Conservation (phyloP, 352 stramenopile genomes). For the Pythium phragmiticola region DNA sequence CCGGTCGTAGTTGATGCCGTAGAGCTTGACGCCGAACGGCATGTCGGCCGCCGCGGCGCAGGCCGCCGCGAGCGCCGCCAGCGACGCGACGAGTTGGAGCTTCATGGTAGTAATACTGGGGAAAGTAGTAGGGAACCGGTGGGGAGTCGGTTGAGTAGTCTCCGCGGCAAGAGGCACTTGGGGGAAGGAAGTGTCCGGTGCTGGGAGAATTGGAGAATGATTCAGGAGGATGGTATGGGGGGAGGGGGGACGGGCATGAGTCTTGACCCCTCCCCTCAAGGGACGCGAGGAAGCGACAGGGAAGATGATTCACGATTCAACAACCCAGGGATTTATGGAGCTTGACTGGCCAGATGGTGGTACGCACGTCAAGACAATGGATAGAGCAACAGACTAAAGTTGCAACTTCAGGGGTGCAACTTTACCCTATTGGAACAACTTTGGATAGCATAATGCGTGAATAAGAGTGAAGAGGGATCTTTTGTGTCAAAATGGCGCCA, state of each 20-base stretch:
- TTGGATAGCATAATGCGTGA: too few relatives aligned
- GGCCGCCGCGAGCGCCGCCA: constrained; percentile 11
- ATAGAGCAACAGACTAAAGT: too few relatives aligned
- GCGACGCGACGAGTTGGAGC: constrained; percentile 7
- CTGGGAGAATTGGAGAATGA: constrained; percentile 22
- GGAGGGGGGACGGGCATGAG: too few relatives aligned
- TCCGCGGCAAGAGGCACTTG: too few relatives aligned
- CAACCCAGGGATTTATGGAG: not conserved
- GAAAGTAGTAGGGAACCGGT: not conserved
- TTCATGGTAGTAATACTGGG: constrained; percentile 18
- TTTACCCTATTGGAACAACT: too few relatives aligned
- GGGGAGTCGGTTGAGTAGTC: too few relatives aligned
- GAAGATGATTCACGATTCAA: not conserved
- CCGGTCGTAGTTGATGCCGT: constrained; percentile 79
- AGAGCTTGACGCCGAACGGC: constrained; percentile 45
- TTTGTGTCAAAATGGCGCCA: too few relatives aligned
- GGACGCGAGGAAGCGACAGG: not conserved
- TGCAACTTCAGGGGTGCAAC: too few relatives aligned
- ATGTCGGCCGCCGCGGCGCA: constrained; percentile 16
- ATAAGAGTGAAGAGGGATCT: too few relatives aligned
- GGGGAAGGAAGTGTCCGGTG: not conserved
- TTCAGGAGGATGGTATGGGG: too few relatives aligned
- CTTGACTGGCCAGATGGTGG: too few relatives aligned
- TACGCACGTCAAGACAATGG: too few relatives aligned
- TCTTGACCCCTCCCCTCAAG: not conserved